Conservation (phyloP, 345 rosid species). For the Ceriops zippeliana region DNA sequence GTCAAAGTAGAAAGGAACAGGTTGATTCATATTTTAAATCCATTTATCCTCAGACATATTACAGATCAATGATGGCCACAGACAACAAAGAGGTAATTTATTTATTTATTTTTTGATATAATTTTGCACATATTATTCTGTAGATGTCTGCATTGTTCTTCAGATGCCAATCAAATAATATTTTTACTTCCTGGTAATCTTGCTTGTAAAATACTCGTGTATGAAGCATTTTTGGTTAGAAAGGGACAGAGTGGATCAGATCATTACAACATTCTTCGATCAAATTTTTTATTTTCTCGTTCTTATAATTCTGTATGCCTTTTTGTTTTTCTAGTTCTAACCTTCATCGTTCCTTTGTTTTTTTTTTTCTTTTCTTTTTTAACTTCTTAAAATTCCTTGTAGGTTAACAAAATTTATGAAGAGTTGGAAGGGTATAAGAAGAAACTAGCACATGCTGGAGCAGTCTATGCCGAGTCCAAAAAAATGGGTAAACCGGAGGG, state of each 20-base stretch:
- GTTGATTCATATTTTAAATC: conserved; percentile 74
- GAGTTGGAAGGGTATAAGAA: conserved; percentile 71
- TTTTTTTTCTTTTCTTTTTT: conserved; percentile 9
- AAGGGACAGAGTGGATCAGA: neutral
- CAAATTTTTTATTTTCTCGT: neutral
- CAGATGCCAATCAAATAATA: too few species aligned
- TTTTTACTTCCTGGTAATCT: too few species aligned
- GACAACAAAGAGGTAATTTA: conserved; percentile 57
- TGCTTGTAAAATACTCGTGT: too few species aligned
- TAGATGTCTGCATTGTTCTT: neutral
- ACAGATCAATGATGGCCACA: conserved; percentile 75
- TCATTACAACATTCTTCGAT: neutral
- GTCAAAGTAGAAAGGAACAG: conserved; percentile 69
- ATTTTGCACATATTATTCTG: neutral
- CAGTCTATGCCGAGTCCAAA: conserved; percentile 40
- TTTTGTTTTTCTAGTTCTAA: neutral
- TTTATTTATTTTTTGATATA: neutral
- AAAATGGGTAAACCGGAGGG: conserved; percentile 38
- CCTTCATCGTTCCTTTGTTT: neutral
- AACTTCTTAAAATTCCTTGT: conserved; percentile 13
- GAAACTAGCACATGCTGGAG: conserved; percentile 78
- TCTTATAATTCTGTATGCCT: neutral
- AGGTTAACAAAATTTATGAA: conserved; percentile 75
- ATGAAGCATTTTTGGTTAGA: neutral
- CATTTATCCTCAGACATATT: conserved; percentile 74